phyloP scores from a whole-genome alignment of 164 flowering plant species.

The Berberis vulgaris region DNA sequence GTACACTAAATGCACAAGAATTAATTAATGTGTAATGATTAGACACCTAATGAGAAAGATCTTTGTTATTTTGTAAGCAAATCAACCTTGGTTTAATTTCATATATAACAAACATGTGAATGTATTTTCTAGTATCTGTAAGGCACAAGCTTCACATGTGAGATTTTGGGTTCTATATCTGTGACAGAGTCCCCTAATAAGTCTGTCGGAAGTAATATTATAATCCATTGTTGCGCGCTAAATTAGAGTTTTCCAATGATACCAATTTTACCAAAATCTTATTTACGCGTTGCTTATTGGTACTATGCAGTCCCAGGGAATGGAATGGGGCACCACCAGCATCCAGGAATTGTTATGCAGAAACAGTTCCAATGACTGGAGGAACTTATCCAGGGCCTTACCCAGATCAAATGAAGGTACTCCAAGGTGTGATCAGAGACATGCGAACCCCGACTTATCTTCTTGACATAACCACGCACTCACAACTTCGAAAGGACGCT shows the following conservation, averaged over 20 bases:
- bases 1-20: too few relatives aligned
- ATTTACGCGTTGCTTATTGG: too few relatives aligned
- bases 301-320: conserved; percentile 53
- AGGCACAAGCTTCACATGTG: too few relatives aligned
- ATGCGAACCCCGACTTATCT: conserved; percentile 50
- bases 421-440: conserved; percentile 35
- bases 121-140: neutral
- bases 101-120: neutral
- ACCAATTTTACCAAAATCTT: too few relatives aligned
- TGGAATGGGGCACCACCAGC: conserved; percentile 36
- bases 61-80: neutral
- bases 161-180: too few relatives aligned
- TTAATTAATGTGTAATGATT: neutral
- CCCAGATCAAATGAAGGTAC: conserved; percentile 61
- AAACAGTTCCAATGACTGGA: conserved; percentile 54
- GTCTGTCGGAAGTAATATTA: too few relatives aligned
- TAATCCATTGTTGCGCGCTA: too few relatives aligned
- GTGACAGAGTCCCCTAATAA: too few relatives aligned
- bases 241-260: too few relatives aligned
- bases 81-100: neutral
- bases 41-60: neutral
- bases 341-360: conserved; percentile 70
- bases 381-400: conserved; percentile 37
- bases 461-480: conserved; percentile 70
- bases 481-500: conserved; percentile 73